Percentiles rank a stretch among this genome's conserved stretches.
These are phyloP conservation scores for Podila epicladia DNA, from an alignment of 192 early-diverging fungal species.

Conservation along the genomic window DNA sequence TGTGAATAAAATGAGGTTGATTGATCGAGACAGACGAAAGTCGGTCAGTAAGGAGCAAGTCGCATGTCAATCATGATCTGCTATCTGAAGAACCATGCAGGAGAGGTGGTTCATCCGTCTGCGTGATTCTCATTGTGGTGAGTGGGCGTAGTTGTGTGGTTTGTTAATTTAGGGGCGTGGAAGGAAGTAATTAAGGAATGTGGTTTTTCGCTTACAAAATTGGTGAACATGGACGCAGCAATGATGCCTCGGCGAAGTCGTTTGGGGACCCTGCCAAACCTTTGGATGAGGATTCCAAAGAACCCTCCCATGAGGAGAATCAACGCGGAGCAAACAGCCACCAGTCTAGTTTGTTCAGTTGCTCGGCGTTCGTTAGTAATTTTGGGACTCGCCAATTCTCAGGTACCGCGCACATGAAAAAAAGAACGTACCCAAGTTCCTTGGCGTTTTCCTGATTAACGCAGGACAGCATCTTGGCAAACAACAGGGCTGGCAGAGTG, in stretches of 20 bases:
- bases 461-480: conserved; percentile 42
- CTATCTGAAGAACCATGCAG: too few relatives aligned
- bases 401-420: not conserved
- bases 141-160: too few relatives aligned
- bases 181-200: not conserved
- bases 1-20: not conserved
- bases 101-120: too few relatives aligned
- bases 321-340: conserved; percentile 16
- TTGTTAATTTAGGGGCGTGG: not conserved
- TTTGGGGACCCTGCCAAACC: conserved; percentile 30
- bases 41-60: not conserved
- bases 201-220: conserved; percentile 29
- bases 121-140: too few relatives aligned
- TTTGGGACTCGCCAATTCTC: not conserved
- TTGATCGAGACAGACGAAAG: not conserved
- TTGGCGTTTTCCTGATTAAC: conserved; percentile 18
- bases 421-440: conserved; percentile 24
- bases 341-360: conserved; percentile 5
- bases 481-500: conserved; percentile 39
- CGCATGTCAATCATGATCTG: too few relatives aligned
- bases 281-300: conserved; percentile 25
- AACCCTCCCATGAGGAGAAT: conserved; percentile 21
- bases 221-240: conserved; percentile 46
- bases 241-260: conserved; percentile 35
- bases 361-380: too few relatives aligned